A percentile compares a stretch with the other conserved stretches of the same genome.
phyloP scores from a whole-genome alignment of 352 stramenopile genomes.

The Elongisporangium prolatum region DNA sequence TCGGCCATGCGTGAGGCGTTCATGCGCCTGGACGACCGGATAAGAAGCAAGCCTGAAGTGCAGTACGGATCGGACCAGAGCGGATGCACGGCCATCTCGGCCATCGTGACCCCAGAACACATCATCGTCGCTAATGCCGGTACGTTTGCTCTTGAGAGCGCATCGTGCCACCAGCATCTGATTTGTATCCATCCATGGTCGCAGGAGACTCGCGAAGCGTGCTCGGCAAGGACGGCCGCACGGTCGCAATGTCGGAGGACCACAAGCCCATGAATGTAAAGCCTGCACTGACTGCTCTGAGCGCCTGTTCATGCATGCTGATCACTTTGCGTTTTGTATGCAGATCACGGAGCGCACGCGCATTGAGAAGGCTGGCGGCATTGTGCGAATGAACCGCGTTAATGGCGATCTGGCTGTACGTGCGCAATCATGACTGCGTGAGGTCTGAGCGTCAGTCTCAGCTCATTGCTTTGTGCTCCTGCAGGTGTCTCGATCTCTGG shows the following conservation, averaged over 20 bases:
- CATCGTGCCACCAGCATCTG: neutral
- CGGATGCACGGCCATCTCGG: slow-evolving; percentile 70
- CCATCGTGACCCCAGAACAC: slow-evolving; percentile 59
- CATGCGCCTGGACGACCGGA: slow-evolving; percentile 57
- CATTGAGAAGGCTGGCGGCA: slow-evolving; percentile 68
- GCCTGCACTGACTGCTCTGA: slow-evolving; percentile 15
- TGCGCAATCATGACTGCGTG: slow-evolving; percentile 5
- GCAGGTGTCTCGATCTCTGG: slow-evolving; percentile 69
- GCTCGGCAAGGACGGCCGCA: slow-evolving; percentile 40
- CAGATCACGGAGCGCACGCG: slow-evolving; percentile 57
- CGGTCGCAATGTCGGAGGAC: slow-evolving; percentile 83
- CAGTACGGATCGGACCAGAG: slow-evolving; percentile 57
- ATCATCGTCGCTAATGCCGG: slow-evolving; percentile 81
- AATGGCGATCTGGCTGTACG: slow-evolving; percentile 76
- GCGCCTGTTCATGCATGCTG: slow-evolving; percentile 3
- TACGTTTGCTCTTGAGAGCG: slow-evolving; percentile 6
- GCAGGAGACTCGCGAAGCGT: slow-evolving; percentile 75
- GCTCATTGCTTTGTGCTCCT: slow-evolving; percentile 6
- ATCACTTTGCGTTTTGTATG: neutral
- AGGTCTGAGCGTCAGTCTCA: slow-evolving; percentile 10
- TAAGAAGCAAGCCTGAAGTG: slow-evolving; percentile 45
- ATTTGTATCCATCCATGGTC: neutral
- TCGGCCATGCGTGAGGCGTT: slow-evolving; percentile 53
- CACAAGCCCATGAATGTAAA: slow-evolving; percentile 89
- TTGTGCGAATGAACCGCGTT: slow-evolving; percentile 73